Evolutionary conservation across 73 alveolate genomes (phyloP).

Genomic region (Blepharisma stoltei): DNA sequence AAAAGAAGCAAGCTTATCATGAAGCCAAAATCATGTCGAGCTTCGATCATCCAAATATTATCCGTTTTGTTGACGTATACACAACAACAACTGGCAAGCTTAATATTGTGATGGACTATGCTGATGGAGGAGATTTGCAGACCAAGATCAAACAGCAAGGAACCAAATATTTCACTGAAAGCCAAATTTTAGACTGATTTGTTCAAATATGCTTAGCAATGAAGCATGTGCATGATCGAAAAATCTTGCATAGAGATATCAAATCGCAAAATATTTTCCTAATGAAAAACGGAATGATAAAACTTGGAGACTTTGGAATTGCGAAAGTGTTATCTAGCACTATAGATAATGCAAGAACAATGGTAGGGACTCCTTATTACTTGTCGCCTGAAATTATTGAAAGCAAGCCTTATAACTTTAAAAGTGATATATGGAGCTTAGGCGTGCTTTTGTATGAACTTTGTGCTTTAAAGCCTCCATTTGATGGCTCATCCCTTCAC

Average conservation of each 20-base stretch:
- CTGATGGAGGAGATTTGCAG: conserved; percentile 75
- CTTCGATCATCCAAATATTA: conserved; percentile 89
- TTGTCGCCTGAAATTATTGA: conserved; percentile 93
- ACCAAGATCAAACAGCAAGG: conserved; percentile 58
- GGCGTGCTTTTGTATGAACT: conserved; percentile 81
- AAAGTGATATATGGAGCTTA: conserved; percentile 85
- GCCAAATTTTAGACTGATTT: conserved; percentile 81
- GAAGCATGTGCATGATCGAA: conserved; percentile 93
- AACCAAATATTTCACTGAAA: conserved; percentile 69
- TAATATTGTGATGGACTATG: conserved; percentile 84
- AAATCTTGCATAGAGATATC: conserved; percentile 85
- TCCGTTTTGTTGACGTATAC: conserved; percentile 84
- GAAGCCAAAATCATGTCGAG: conserved; percentile 88
- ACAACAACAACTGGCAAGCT: conserved; percentile 80
- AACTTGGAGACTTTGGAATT: conserved; percentile 94
- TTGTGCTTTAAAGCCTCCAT: conserved; percentile 90
- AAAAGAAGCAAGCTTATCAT: conserved; percentile 75
- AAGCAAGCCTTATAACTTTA: conserved; percentile 76
- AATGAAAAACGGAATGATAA: conserved; percentile 71
- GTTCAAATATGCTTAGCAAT: conserved; percentile 90
- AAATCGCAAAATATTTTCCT: conserved; percentile 81
- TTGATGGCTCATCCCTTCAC: conserved; percentile 77
- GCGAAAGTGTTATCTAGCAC: conserved; percentile 81
- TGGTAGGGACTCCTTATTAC: conserved; percentile 95
- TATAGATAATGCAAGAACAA: conserved; percentile 78